Conservation (phyloP, 768 basidiomycete genomes). For the Kwoniella sp. region DNA sequence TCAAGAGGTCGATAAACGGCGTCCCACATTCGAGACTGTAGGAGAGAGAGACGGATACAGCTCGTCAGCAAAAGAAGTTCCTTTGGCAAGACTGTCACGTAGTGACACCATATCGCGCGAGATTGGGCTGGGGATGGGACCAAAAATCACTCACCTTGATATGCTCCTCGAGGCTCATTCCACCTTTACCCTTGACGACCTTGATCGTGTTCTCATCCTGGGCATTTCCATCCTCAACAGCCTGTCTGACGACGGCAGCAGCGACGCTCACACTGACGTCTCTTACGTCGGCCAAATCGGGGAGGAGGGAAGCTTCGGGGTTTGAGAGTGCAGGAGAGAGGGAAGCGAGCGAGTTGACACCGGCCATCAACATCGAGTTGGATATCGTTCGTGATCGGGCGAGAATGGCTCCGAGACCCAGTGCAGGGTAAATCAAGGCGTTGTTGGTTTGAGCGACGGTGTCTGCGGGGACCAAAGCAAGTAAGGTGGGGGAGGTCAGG, state of each 20-base stretch:
- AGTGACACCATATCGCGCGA: no score
- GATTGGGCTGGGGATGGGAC: no score
- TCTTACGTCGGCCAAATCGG: constrained; percentile 75
- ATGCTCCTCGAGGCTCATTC: constrained; percentile 46
- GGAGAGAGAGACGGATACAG: no score
- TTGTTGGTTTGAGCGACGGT: constrained; percentile 48
- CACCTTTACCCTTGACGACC: constrained; percentile 47
- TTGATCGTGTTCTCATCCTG: constrained; percentile 53
- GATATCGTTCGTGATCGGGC: constrained; percentile 68
- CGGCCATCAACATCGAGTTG: constrained; percentile 83
- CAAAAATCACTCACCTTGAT: constrained; percentile 58
- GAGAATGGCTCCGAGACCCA: constrained; percentile 78
- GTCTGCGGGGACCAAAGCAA: constrained; percentile 19
- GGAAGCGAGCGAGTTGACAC: constrained; percentile 71
- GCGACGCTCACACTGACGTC: constrained; percentile 74
- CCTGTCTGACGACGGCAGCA: constrained; percentile 76
- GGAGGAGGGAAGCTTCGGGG: constrained; percentile 71
- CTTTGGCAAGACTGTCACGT: no score
- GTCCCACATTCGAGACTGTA: constrained; percentile 60
- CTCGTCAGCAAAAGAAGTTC: no score
- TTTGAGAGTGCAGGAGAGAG: constrained; percentile 75
- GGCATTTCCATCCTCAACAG: constrained; percentile 71
- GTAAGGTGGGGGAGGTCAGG: no score
- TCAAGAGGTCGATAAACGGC: constrained; percentile 61
- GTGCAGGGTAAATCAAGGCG: constrained; percentile 75